Evolutionary conservation across 2,329 filamentous ascomycete species (phyloP), one percentile per base, ranked within the genome.

Genomic region (Pseudogymnoascus destructans): DNA sequence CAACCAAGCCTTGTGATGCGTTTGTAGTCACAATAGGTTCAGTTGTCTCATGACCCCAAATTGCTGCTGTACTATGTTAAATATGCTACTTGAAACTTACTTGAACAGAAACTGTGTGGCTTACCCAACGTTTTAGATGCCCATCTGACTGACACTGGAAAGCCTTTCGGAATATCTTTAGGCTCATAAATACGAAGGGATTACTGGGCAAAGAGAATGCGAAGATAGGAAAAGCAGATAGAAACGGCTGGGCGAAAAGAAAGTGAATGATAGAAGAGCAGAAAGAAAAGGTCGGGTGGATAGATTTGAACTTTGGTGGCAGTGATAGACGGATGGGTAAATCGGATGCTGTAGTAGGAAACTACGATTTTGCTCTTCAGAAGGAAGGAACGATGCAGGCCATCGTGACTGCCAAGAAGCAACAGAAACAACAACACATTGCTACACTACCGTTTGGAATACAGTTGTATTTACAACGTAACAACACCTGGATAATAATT

Each of bases 31-130:
- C n/a, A 42, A 27, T 10, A 27, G 23, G 17, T 21, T 57, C 15
- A 19, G n/a, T 3, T 7, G 40, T 42, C 13, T 42, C 38, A 13
- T 25, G 17, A 42, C 13, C 11, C 11, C 40, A 55, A 38, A 9
- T 15, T 13, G 60, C 46, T 55, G 57, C 19, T 25, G 33, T 32
- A 17, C 21, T 15, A 30, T 21, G 8, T 15, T 15, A 9, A 35
- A 9, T 36, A 38, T 21, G 3, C 21, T 58, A n/a, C 33, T 61
- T 27, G 27, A 63, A 61, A 35, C 61, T 64, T 40, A 63, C 62
- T 15, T 58, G 57, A 38, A 59, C 59, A 2, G 32, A 55, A 11
- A 13, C 27, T 25, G 5, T 19, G 13, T 10, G 35, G 36, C 17
- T 57, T 25, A 40, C 54, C 42, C 7, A 13, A 23, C 13, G 42